Percentiles rank a stretch among this genome's conserved stretches.
Conservation (phyloP, 169 alveolate species). For the Plasmodium falciparum region DNA sequence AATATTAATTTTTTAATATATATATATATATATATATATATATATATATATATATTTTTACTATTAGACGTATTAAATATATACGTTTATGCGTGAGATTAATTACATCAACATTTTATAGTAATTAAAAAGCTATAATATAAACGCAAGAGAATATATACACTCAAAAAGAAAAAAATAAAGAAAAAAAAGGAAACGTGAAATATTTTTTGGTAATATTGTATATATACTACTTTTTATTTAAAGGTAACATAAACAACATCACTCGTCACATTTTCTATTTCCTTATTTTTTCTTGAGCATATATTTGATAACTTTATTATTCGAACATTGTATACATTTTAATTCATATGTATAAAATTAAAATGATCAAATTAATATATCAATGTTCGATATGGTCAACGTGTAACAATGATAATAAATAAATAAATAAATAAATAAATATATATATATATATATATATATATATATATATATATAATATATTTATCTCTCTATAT, state of each 20-base stretch:
- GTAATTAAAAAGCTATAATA: constrained; percentile 57
- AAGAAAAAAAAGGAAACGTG: not conserved
- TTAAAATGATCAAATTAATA: not conserved
- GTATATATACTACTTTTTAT: not conserved
- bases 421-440: not conserved
- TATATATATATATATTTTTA: too few species aligned
- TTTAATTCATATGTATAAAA: not conserved
- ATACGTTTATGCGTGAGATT: constrained; percentile 73
- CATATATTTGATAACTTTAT: constrained; percentile 7
- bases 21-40: too few species aligned
- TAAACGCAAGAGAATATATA: constrained; percentile 31
- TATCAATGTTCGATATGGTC: constrained; percentile 7
- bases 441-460: not conserved
- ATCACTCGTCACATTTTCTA: not conserved
- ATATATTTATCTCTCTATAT: not conserved
- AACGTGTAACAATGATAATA: not conserved
- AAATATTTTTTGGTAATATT: not conserved
- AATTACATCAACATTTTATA: constrained; percentile 35
- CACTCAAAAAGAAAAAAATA: not conserved
- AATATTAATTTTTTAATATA: too few species aligned
- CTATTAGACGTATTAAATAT: not conserved
- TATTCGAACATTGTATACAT: constrained; percentile 31
- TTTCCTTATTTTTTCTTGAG: not conserved
- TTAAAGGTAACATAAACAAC: too few species aligned
- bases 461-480: not conserved